phyloP scores from a whole-genome alignment of 306 rosid species.

The Senna siamea region DNA sequence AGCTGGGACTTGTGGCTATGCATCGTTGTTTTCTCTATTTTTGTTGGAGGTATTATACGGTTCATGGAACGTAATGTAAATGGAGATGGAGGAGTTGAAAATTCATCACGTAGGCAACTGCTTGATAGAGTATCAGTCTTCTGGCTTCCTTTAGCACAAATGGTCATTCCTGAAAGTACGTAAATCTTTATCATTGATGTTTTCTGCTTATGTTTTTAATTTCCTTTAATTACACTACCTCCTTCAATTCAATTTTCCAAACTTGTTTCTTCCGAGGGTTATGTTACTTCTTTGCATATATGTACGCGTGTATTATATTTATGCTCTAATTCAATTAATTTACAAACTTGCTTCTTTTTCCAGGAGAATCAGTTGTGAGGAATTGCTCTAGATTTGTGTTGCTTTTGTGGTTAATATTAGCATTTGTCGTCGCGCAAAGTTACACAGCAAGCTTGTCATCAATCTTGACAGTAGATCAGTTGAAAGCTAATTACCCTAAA shows the following conservation, averaged over 20 bases:
- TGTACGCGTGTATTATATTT: too few relatives aligned
- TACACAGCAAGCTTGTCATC: constrained; percentile 33
- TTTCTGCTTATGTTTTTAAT: too few relatives aligned
- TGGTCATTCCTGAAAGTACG: constrained; percentile 30
- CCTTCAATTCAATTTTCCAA: not conserved
- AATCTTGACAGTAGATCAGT: constrained; percentile 23
- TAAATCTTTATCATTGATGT: not conserved
- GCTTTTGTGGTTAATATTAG: constrained; percentile 23
- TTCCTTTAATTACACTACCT: too few relatives aligned
- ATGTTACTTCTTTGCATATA: too few relatives aligned
- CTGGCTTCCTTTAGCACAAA: constrained; percentile 21
- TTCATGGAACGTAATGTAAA: constrained; percentile 23
- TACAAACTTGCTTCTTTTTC: not conserved
- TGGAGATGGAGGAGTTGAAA: not conserved
- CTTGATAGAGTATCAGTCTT: not conserved
- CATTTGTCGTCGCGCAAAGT: constrained; percentile 18
- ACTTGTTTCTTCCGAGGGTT: not conserved
- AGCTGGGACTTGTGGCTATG: constrained; percentile 35
- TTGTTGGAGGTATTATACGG: not conserved
- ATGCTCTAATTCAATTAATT: too few relatives aligned
- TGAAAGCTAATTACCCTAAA: not conserved
- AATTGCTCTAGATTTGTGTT: constrained; percentile 30
- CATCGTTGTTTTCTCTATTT: not conserved
- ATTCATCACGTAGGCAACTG: not conserved
- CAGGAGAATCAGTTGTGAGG: constrained; percentile 24